Evolutionary conservation across 2,329 filamentous ascomycete species (phyloP).

Genomic region (Furcasterigmium sp.): DNA sequence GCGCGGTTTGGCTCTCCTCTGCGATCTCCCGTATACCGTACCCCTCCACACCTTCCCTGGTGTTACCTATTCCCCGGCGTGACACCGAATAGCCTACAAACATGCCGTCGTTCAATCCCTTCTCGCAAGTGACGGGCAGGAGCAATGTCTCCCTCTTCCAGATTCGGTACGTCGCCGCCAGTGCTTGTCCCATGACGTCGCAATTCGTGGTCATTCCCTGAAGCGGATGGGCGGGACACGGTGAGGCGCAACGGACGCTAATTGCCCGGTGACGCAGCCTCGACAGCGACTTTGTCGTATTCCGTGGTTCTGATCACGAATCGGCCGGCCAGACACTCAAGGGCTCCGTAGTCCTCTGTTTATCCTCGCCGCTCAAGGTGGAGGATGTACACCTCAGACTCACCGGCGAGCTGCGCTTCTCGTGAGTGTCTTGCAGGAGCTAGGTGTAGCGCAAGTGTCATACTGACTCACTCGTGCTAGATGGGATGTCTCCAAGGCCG

Average conservation of each 20-base stretch:
- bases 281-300: conserved; percentile 73
- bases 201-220: too few relatives aligned
- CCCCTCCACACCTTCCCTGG: neutral
- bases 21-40: conserved; percentile 1
- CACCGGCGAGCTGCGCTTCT: conserved; percentile 62
- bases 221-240: too few relatives aligned
- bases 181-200: too few relatives aligned
- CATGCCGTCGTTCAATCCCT: conserved; percentile 54
- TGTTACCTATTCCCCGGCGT: conserved; percentile 2
- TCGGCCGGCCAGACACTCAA: conserved; percentile 70
- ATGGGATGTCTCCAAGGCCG: conserved; percentile 47
- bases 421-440: conserved; percentile 49
- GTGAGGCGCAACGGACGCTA: too few relatives aligned
- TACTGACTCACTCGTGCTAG: conserved; percentile 20
- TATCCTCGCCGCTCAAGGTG: conserved; percentile 62
- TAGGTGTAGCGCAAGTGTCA: neutral
- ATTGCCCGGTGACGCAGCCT: conserved; percentile 42
- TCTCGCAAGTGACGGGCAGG: conserved; percentile 45
- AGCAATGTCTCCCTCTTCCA: conserved; percentile 51
- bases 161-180: conserved; percentile 43
- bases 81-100: conserved; percentile 12
- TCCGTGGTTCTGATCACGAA: conserved; percentile 70
- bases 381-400: conserved; percentile 70
- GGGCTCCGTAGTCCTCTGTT: conserved; percentile 68
- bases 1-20: conserved; percentile 1